These are phyloP conservation scores for Aspergillus nomiae DNA, from an alignment of 2,329 filamentous ascomycete species.

Conservation along the genomic window DNA sequence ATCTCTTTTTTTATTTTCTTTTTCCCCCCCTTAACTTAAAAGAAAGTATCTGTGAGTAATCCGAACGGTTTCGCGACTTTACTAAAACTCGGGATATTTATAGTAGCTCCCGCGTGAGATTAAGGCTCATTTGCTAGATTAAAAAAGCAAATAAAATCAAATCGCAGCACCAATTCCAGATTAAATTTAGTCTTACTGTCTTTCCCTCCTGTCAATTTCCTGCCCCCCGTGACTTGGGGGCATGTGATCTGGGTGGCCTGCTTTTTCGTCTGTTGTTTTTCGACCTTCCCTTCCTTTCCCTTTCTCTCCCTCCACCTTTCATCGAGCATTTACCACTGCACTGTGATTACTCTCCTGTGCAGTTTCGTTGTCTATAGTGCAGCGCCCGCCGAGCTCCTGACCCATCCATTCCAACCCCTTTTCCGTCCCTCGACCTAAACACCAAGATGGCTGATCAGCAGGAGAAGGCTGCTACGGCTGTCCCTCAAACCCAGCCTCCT, in stretches of 20 bases:
- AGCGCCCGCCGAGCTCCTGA: not conserved
- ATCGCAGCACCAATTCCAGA: not conserved
- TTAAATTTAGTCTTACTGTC: not conserved
- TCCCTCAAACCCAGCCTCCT: slow-evolving; percentile 6
- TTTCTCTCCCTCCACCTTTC: not conserved
- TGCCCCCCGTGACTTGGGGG: slow-evolving; percentile 1
- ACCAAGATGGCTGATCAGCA: slow-evolving; percentile 8
- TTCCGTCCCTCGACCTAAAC: not conserved
- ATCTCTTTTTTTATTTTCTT: not conserved
- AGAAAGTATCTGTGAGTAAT: not conserved
- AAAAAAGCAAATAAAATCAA: not conserved
- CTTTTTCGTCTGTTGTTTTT: slow-evolving; percentile 6
- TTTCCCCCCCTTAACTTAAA: not conserved
- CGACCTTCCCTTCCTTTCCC: slow-evolving; percentile 3
- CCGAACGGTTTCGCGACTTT: not conserved
- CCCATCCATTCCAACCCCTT: not conserved
- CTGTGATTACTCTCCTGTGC: not conserved
- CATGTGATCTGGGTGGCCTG: slow-evolving; percentile 9
- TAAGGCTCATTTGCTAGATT: not conserved
- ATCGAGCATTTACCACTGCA: not conserved
- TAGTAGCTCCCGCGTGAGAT: slow-evolving; percentile 2
- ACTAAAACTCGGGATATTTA: not conserved
- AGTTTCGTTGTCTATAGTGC: not conserved
- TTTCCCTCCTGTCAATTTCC: not conserved
- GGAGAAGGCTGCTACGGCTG: slow-evolving; percentile 5